Percentiles rank a stretch among this genome's conserved stretches.
phyloP scores from a whole-genome alignment of 2,329 filamentous ascomycete species.

The Thelonectria discophora region DNA sequence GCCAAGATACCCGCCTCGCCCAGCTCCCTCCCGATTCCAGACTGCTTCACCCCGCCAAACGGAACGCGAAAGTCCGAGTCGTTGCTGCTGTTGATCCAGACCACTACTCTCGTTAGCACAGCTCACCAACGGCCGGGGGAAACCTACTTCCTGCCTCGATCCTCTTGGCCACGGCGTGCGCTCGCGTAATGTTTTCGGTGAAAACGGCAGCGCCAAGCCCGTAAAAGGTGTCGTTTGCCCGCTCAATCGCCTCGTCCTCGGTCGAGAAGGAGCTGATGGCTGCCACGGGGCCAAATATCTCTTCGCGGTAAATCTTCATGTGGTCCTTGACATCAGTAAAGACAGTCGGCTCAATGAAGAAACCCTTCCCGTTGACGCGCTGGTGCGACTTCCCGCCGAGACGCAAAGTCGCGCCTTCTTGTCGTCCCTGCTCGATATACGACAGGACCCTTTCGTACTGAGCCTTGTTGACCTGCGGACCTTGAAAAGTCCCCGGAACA shows the following conservation, averaged over 20 bases:
- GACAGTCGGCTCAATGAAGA: background rate
- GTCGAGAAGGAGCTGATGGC: slow-evolving; percentile 51
- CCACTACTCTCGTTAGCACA: slow-evolving; percentile 39
- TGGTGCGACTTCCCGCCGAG: background rate
- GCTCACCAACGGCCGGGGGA: too few species aligned
- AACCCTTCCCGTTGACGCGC: slow-evolving; percentile 6
- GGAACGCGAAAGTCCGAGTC: slow-evolving; percentile 53
- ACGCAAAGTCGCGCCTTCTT: slow-evolving; percentile 43
- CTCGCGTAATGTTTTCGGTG: slow-evolving; percentile 61
- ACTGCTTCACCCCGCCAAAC: slow-evolving; percentile 57
- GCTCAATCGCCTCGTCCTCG: slow-evolving; percentile 50
- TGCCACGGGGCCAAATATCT: slow-evolving; percentile 55
- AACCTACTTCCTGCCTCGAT: slow-evolving; percentile 62
- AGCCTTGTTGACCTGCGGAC: slow-evolving; percentile 74
- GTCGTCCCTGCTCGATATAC: slow-evolving; percentile 75
- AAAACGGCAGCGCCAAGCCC: slow-evolving; percentile 69
- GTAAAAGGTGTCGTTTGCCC: slow-evolving; percentile 63
- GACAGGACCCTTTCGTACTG: slow-evolving; percentile 76
- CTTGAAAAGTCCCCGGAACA: slow-evolving; percentile 73
- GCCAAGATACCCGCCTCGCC: slow-evolving; percentile 53
- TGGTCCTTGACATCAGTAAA: slow-evolving; percentile 1
- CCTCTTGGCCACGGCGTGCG: slow-evolving; percentile 58
- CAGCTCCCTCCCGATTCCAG: slow-evolving; percentile 54
- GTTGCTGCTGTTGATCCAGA: slow-evolving; percentile 58
- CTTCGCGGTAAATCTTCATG: slow-evolving; percentile 41